Conservation (phyloP, 2,329 filamentous ascomycete species). For the Aspergillus fumigatus region DNA sequence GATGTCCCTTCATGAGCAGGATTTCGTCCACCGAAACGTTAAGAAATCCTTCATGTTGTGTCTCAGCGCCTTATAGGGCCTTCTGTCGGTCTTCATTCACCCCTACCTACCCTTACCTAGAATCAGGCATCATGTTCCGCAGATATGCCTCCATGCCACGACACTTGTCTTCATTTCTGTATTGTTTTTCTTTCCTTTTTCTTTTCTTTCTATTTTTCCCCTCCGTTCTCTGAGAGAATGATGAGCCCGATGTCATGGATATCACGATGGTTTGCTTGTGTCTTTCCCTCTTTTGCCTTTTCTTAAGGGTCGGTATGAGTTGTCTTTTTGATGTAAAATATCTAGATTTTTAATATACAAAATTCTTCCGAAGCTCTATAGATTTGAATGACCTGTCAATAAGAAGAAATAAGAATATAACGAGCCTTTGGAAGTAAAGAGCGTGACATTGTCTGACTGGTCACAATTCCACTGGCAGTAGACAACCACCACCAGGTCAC, state of each 20-base stretch:
- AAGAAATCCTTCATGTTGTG: neutral
- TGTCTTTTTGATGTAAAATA: neutral
- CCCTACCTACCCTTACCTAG: neutral
- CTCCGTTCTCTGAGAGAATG: slow-evolving; percentile 2
- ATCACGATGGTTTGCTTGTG: slow-evolving; percentile 16
- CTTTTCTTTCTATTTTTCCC: too few species aligned
- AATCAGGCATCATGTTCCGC: neutral
- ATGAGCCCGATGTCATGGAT: slow-evolving; percentile 26
- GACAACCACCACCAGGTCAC: neutral
- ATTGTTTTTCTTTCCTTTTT: too few species aligned
- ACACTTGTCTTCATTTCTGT: neutral
- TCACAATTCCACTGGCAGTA: neutral
- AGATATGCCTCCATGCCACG: neutral
- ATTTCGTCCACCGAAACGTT: neutral
- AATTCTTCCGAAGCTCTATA: neutral
- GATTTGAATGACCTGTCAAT: neutral
- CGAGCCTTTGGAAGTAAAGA: neutral
- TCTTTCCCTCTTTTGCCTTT: neutral
- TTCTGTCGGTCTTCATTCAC: neutral
- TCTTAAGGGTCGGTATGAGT: neutral
- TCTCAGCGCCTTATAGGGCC: neutral
- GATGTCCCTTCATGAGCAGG: slow-evolving; percentile 1
- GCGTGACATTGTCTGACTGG: neutral
- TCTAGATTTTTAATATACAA: neutral
- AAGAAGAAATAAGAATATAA: neutral